Evolutionary conservation across 805 yeast species (phyloP).

Genomic region (Tetrapisispora fleetii): DNA sequence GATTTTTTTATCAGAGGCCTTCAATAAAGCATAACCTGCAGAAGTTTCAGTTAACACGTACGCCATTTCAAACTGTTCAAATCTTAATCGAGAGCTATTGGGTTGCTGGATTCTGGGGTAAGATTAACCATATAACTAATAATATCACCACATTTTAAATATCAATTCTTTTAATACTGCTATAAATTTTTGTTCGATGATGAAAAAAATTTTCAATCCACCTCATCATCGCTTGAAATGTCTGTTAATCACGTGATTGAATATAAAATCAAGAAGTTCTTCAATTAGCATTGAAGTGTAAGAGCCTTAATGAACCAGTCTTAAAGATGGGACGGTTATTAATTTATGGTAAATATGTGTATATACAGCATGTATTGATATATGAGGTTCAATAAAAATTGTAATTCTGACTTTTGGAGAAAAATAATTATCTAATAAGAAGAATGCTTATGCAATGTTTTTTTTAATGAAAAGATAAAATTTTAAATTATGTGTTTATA

Average conservation of each 20-base stretch:
- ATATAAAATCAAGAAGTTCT: no score
- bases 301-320: neutral
- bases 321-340: neutral
- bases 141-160: no score
- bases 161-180: neutral
- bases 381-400: no score
- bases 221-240: neutral
- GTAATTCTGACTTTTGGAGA: no score
- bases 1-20: conserved; percentile 95
- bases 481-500: conserved; percentile 2
- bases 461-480: neutral
- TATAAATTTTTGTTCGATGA: neutral
- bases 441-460: neutral
- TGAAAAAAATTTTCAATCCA: neutral
- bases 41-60: conserved; percentile 94
- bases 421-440: no score
- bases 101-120: neutral
- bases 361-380: no score
- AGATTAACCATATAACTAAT: neutral
- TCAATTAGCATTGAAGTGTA: no score
- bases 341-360: no score
- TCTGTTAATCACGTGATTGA: neutral
- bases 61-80: conserved; percentile 41
- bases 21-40: conserved; percentile 96
- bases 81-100: neutral